Base-by-base conservation (phyloP, 257 asterid species). In the Salvia rosmarinus region DNA sequence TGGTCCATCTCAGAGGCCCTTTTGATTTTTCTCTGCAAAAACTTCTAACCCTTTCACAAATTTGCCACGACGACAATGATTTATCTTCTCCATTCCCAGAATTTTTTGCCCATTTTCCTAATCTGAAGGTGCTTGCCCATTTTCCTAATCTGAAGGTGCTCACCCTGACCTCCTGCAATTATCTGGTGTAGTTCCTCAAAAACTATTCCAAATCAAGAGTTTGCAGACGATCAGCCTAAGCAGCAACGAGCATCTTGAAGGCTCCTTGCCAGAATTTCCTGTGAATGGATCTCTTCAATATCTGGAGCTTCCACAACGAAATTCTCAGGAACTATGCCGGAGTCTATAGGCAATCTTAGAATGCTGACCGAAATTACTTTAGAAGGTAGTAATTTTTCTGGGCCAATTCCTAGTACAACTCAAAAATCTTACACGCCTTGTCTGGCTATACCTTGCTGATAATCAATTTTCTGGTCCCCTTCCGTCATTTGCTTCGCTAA, bases 181-280 rank as follows among this genome's bases (percentile, higher is more conserved):
- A 51, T 66, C 20, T 9, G 88, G 91, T 5, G 58, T 46, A 12
- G 73, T 14, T 21, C 89, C 93, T 43, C 70, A 21, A 19, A 72
- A 68, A 8, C 51, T 87, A 19, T 87, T 89, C 68, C 84, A 77
- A 67, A 62, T 87, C 5, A 61, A 79, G 44, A 78, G 83, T 56
- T 67, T 86, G 62, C 72, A 74, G 54, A 65, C 23, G 8, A 65
- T 89, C 44, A 86, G 79, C 71, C 75, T 86, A 40, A 42, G 13
- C 20, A 89, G 83, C 13, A 13, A 34, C 6, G 71, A 12, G 73
- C 88, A 78, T 9, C 89, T 86, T 14, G 67, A 47, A 35, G 96
- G 90, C 9, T 64, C 80, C 39, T 75, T 89, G 47, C 89, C 87
- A 10, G 85, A 82, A 25, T 89, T 89, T 64, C 79, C 85, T 10